Evolutionary conservation across 208 protist genomes (phyloP).

Genomic region (Ichthyophonus hoferi): DNA sequence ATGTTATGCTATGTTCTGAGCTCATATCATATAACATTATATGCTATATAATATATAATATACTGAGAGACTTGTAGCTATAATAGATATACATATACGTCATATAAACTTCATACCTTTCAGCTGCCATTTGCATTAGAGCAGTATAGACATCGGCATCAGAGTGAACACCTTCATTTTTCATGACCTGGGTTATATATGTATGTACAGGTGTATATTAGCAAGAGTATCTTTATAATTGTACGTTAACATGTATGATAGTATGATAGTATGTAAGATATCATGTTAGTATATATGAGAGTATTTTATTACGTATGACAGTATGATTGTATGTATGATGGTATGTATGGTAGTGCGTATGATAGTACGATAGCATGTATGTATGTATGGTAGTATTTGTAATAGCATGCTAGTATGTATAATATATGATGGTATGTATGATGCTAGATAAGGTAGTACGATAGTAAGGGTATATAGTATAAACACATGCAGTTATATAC

Average conservation of each 20-base stretch:
- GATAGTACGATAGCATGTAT: background rate
- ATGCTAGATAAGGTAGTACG: too few species aligned
- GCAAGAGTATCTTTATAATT: background rate
- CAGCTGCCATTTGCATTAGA: background rate
- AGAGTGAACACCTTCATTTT: background rate
- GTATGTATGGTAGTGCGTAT: background rate
- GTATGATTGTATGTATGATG: too few species aligned
- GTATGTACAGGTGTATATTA: background rate
- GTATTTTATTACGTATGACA: background rate
- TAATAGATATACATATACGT: too few species aligned
- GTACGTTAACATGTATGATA: background rate
- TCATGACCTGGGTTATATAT: background rate
- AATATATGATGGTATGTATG: too few species aligned
- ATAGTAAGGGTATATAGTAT: too few species aligned
- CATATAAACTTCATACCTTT: too few species aligned
- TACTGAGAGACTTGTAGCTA: too few species aligned
- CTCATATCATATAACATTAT: too few species aligned
- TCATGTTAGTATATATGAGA: background rate
- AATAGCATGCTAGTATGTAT: background rate
- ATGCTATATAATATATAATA: too few species aligned
- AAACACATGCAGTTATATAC: too few species aligned
- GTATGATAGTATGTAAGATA: background rate
- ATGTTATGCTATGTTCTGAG: too few species aligned
- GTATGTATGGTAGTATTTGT: background rate
- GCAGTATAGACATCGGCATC: background rate